Evolutionary conservation across 768 basidiomycete genomes (phyloP).

Genomic region (Amanita molliuscula): DNA sequence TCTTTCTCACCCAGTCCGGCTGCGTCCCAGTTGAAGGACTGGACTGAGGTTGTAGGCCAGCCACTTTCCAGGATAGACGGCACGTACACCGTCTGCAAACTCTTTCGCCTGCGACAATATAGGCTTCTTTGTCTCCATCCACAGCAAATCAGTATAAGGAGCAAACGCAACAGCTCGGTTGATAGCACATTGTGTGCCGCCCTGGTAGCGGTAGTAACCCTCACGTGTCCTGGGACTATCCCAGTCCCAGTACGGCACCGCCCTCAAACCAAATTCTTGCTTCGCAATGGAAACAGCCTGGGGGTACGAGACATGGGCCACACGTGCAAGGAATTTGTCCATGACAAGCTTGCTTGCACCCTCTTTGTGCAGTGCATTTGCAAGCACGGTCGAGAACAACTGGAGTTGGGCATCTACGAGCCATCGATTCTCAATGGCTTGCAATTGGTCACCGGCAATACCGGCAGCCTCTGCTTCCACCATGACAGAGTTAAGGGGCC

Average conservation of each 20-base stretch:
- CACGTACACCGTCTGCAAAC: conserved; percentile 84
- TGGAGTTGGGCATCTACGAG: conserved; percentile 64
- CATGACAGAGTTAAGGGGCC: conserved; percentile 73
- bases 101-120: conserved; percentile 86
- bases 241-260: conserved; percentile 88
- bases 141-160: conserved; percentile 84
- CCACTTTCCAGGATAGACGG: conserved; percentile 83
- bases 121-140: conserved; percentile 97
- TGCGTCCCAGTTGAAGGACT: conserved; percentile 90
- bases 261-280: conserved; percentile 64
- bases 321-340: conserved; percentile 50
- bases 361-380: conserved; percentile 54
- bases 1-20: conserved; percentile 80
- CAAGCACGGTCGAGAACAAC: conserved; percentile 67
- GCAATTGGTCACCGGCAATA: conserved; percentile 69
- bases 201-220: conserved; percentile 95
- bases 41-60: conserved; percentile 93
- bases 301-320: conserved; percentile 59
- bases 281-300: conserved; percentile 69
- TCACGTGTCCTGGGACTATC: conserved; percentile 90
- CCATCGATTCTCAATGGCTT: conserved; percentile 88
- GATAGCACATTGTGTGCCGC: conserved; percentile 90
- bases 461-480: conserved; percentile 74
- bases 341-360: conserved; percentile 38
- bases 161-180: conserved; percentile 89